A percentile compares a stretch with the other conserved stretches of the same genome.
Conservation (phyloP, 2,329 filamentous ascomycete species). For the Thelonectria discophora region DNA sequence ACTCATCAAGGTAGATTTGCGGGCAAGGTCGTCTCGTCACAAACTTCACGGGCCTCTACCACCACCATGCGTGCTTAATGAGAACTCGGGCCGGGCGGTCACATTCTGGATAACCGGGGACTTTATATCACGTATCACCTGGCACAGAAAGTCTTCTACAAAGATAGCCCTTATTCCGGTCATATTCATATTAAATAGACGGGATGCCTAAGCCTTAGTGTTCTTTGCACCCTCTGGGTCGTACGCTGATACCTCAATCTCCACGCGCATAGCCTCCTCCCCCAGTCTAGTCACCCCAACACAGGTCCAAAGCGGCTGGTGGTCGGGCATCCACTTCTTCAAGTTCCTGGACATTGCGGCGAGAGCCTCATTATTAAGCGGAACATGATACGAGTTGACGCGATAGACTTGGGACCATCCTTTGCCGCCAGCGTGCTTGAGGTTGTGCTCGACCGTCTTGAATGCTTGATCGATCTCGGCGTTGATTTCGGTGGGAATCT, state of each 20-base stretch:
- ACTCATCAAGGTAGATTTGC: too few species aligned
- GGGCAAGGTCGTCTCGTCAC: too few species aligned
- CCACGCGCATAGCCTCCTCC: not conserved
- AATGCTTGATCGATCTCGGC: not conserved
- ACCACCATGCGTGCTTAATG: too few species aligned
- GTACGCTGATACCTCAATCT: not conserved
- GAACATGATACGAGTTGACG: constrained; percentile 2
- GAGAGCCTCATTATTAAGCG: not conserved
- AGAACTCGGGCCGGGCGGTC: too few species aligned
- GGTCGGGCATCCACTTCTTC: too few species aligned
- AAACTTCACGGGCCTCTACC: too few species aligned
- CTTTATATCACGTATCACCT: too few species aligned
- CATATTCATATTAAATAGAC: too few species aligned
- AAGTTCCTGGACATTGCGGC: not conserved
- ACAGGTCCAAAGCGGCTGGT: not conserved
- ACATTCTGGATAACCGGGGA: too few species aligned
- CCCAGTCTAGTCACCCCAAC: not conserved
- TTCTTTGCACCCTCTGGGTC: not conserved
- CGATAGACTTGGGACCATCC: constrained; percentile 3
- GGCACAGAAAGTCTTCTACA: too few species aligned
- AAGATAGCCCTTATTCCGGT: too few species aligned
- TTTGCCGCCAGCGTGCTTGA: constrained; percentile 9
- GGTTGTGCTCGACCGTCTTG: not conserved
- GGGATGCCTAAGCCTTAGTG: too few species aligned
- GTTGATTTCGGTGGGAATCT: not conserved